These are phyloP conservation scores for Diacronema lutheri DNA, from an alignment of 78 protist genomes.

Conservation along the genomic window DNA sequence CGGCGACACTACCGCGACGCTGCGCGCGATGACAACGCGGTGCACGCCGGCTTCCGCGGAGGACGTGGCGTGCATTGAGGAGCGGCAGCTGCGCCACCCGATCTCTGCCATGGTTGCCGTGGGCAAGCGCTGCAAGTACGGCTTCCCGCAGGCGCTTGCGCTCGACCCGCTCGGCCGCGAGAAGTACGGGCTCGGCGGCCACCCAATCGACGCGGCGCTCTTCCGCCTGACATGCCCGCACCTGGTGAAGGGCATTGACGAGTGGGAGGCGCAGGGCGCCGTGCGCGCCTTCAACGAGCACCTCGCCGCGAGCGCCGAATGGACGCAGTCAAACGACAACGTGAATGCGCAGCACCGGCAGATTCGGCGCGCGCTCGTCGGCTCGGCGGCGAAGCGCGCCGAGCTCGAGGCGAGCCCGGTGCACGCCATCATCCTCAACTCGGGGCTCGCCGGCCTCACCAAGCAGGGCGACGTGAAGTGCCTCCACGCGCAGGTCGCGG, in stretches of 20 bases:
- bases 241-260: not conserved
- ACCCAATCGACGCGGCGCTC: not conserved
- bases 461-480: not conserved
- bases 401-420: not conserved
- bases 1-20: too few species aligned
- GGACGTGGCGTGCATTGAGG: too few species aligned
- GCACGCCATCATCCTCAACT: not conserved
- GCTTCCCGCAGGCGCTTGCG: not conserved
- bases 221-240: constrained; percentile 8
- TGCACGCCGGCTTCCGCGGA: too few species aligned
- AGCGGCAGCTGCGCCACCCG: too few species aligned
- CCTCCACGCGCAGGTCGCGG: constrained; percentile 1
- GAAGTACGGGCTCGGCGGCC: not conserved
- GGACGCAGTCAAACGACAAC: not conserved
- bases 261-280: not conserved
- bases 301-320: not conserved
- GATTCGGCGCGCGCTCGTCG: not conserved
- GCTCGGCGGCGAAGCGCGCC: too few species aligned
- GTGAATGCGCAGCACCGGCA: not conserved
- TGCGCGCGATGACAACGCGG: too few species aligned
- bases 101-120: not conserved
- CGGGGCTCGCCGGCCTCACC: not conserved
- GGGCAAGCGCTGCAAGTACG: not conserved
- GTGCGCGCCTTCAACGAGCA: not conserved
- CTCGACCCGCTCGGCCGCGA: not conserved